Percentiles rank a stretch among this genome's conserved stretches.
These are phyloP conservation scores for Cercospora sp. DNA, from an alignment of 2,329 filamentous ascomycete genomes.

Conservation along the genomic window DNA sequence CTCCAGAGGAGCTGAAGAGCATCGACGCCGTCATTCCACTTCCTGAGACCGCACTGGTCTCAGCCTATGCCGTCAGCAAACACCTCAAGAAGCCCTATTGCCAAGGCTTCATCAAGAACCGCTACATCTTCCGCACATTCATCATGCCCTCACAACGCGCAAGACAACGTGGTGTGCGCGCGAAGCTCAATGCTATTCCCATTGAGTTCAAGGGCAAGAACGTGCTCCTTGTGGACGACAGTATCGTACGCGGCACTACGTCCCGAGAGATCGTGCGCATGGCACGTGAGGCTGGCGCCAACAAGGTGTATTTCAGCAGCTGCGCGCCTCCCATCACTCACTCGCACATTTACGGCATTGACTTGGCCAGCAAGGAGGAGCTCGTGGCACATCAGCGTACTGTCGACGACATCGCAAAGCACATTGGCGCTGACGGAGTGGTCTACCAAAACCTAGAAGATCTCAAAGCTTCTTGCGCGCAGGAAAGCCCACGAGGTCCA, in stretches of 20 bases:
- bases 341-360: conserved; percentile 84
- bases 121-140: conserved; percentile 85
- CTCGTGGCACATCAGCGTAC: conserved; percentile 70
- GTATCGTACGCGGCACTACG: conserved; percentile 83
- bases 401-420: conserved; percentile 60
- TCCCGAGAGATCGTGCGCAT: conserved; percentile 77
- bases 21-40: conserved; percentile 86
- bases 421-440: conserved; percentile 73
- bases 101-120: conserved; percentile 84
- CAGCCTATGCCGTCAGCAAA: conserved; percentile 74
- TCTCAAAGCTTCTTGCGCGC: conserved; percentile 74
- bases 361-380: conserved; percentile 69
- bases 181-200: conserved; percentile 85
- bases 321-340: conserved; percentile 80
- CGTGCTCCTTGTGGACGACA: conserved; percentile 85
- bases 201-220: conserved; percentile 79
- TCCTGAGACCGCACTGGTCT: conserved; percentile 78
- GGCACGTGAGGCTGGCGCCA: conserved; percentile 80
- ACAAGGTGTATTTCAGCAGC: conserved; percentile 77
- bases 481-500: conserved; percentile 62
- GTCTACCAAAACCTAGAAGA: conserved; percentile 77
- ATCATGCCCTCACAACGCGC: conserved; percentile 81
- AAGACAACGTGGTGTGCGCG: conserved; percentile 80
- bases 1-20: conserved; percentile 67
- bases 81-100: conserved; percentile 73